Conservation (phyloP, 2,329 filamentous ascomycete genomes). For the Xylaria sp. region DNA sequence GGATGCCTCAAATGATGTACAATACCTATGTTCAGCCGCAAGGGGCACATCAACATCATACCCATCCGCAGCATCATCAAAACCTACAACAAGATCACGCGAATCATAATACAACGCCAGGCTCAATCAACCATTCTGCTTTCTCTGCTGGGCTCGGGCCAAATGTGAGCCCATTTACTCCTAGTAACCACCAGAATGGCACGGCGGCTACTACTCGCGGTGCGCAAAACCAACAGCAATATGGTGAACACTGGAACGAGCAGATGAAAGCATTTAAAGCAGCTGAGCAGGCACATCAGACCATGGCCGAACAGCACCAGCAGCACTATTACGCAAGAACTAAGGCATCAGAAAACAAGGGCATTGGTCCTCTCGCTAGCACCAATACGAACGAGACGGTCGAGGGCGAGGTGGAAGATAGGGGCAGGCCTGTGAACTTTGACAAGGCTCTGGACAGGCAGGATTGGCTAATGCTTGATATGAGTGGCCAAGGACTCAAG, state of each 20-base stretch:
- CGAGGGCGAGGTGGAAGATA: conserved; percentile 67
- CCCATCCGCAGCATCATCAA: conserved; percentile 73
- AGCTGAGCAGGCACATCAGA: conserved; percentile 76
- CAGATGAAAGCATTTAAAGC: conserved; percentile 85
- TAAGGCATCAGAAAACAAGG: conserved; percentile 76
- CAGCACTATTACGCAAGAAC: conserved; percentile 78
- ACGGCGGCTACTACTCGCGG: conserved; percentile 61
- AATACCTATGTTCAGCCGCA: conserved; percentile 59
- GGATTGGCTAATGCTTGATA: conserved; percentile 92
- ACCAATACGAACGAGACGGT: conserved; percentile 61
- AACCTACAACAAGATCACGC: conserved; percentile 69
- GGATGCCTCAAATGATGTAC: conserved; percentile 71
- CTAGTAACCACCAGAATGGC: conserved; percentile 67
- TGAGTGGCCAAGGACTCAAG: conserved; percentile 94
- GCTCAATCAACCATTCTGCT: conserved; percentile 69
- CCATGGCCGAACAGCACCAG: conserved; percentile 74
- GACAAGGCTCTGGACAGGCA: conserved; percentile 76
- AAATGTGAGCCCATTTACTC: conserved; percentile 70
- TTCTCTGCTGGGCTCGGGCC: conserved; percentile 73
- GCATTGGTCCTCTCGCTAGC: conserved; percentile 66
- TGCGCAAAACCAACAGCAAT: conserved; percentile 64
- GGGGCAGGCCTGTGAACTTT: conserved; percentile 72
- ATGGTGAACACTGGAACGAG: conserved; percentile 81
- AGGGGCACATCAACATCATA: conserved; percentile 66
- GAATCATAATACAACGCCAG: conserved; percentile 64